Base-by-base conservation (phyloP, 441 rosid species). In the Metrosideros polymorpha region DNA sequence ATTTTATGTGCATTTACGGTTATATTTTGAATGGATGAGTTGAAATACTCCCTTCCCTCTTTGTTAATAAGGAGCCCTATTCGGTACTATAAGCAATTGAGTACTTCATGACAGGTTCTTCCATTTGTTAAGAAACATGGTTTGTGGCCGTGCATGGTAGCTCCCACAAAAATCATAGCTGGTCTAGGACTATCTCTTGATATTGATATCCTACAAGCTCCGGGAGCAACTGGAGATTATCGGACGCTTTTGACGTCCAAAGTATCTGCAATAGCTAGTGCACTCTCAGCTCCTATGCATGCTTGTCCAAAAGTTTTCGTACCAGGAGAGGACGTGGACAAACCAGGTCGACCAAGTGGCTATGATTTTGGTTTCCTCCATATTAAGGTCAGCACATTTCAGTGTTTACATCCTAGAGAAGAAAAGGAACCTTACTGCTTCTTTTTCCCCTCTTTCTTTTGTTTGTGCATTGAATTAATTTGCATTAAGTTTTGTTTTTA, bases 121-220 rank as follows among this genome's bases (percentile, higher is more conserved):
- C 90, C 93, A 83, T 97, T 97, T 88, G 91, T 89, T 86, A 87
- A 92, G 89, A 95, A 94, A 90, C 99, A 96, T 30, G 96, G 98
- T 7, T 88, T 97, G 87, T 90, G 94, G 95, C 96, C 99, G 12
- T 97, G 99, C 92, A 96, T 97, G 99, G 99, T 97, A 86, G 99
- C 99, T 87, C 99, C 99, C 54, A 97, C 99, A 50, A 97, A 97
- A 89, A 97, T 97, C 82, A 96, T 97, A 61, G 99, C 99, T 30
- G 98, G 99, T 86, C 93, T 97, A 85, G 99, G 99, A 86, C 88
- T 97, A 85, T 97, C 99, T 5, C 97, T 97, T n/a, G 97, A 92
- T 89, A 93, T 97, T 87, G 99, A 97, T 91, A 96, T 96, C 85
- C 90, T 97, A 39, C 98, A 97, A 90, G 98, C 99, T 89, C 89